Evolutionary conservation across 345 rosid genomes (phyloP).

Genomic region (Eucalyptus sp.): DNA sequence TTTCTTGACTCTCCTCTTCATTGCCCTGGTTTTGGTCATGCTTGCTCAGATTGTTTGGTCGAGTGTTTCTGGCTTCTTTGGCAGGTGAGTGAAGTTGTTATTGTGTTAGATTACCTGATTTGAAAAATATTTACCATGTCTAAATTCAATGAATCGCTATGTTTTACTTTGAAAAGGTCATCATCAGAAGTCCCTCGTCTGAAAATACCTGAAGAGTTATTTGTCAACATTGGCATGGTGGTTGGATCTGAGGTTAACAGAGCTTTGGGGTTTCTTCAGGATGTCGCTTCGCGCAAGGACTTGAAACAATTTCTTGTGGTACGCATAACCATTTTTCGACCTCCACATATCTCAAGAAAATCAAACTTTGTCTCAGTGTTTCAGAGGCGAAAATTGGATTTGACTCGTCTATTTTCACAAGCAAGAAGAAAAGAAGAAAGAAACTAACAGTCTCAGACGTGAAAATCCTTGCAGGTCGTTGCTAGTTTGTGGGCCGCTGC

Average conservation of each 20-base stretch:
- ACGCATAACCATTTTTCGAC: neutral
- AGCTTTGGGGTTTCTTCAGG: conserved; percentile 62
- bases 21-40: conserved; percentile 67
- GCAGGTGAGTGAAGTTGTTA: conserved; percentile 21
- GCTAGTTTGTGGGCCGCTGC: conserved; percentile 64
- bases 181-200: conserved; percentile 60
- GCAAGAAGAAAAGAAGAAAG: neutral
- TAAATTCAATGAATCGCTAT: neutral
- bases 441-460: neutral
- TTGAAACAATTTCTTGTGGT: conserved; percentile 80
- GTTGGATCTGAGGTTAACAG: conserved; percentile 59
- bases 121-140: neutral
- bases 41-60: conserved; percentile 69
- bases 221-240: conserved; percentile 47
- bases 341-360: neutral
- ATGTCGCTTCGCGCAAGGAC: conserved; percentile 47
- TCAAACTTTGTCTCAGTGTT: neutral
- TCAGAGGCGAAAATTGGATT: neutral
- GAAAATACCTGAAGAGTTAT: conserved; percentile 61
- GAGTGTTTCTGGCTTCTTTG: conserved; percentile 53
- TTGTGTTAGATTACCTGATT: neutral
- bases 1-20: conserved; percentile 54
- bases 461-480: conserved; percentile 26
- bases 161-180: conserved; percentile 30
- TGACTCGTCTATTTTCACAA: neutral